Evolutionary conservation across 306 rosid species (phyloP), one percentile per base, ranked within the genome.

Genomic region (Vicia sativa): DNA sequence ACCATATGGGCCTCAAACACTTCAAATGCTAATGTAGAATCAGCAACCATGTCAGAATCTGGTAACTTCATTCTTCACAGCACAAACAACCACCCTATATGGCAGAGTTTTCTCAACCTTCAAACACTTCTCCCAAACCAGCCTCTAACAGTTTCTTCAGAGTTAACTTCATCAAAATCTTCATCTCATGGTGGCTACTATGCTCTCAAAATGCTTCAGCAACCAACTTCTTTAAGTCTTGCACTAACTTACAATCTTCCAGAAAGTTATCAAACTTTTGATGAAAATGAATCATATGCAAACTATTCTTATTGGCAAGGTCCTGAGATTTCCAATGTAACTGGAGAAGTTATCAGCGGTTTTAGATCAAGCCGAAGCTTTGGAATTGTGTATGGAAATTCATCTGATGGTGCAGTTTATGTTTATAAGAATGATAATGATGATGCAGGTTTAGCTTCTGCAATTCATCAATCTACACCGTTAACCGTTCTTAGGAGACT

Each of bases 31-130:
- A 81, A 82, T 8, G 95, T 85, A 11, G 71, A 67, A 49, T 65
- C 77, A 31, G 96, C 93, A 43, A 45, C 52, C 74, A 77, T 93
- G 88, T 57, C 75, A 29, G 98, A 93, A 82, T 80, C 96, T 4
- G 95, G 98, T 11, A 93, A 93, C 79, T 88, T 93, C 79, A 81
- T 88, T 42, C 84, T 93, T 70, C 79, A 74, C 46, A 43, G 75
- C 78, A 43, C 64, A 4, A 70, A n/a, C 42, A 84, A 76, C 71
- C 67, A 7, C 46, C 80, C 84, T 12, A 62, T 83, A 38, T 93
- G 98, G 98, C 91, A 93, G 82, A 93, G 97, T 63, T 93, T 70
- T 88, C 89, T 25, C 88, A 88, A 73, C 98, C 98, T 48, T 84
- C 97, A 1, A 91, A 93, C 49, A 35, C 91, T 93, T 37, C 91